A percentile compares a stretch with the other conserved stretches of the same genome.
phyloP scores from a whole-genome alignment of 2,329 filamentous ascomycete genomes.

The Aspergillus melleus region DNA sequence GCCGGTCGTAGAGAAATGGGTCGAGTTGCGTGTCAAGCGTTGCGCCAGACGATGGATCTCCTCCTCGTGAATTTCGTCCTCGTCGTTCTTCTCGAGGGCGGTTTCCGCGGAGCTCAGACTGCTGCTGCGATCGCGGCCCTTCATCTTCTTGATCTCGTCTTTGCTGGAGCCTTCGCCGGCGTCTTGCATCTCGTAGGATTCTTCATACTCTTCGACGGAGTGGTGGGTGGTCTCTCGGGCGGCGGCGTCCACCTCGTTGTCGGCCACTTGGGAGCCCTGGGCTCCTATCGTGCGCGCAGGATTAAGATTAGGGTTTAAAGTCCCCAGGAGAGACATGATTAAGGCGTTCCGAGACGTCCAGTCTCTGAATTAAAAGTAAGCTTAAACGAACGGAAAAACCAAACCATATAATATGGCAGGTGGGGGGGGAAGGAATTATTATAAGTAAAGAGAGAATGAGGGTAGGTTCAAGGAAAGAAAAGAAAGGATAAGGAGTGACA shows the following conservation, averaged over 20 bases:
- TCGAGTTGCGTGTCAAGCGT: constrained; percentile 38
- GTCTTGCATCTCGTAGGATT: background rate
- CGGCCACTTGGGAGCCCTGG: constrained; percentile 4
- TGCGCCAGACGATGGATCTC: constrained; percentile 36
- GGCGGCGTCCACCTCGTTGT: constrained; percentile 8
- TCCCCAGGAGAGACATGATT: constrained; percentile 38
- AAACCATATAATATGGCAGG: constrained; percentile 5
- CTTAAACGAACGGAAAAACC: constrained; percentile 5
- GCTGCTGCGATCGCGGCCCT: constrained; percentile 4
- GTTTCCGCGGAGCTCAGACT: constrained; percentile 33
- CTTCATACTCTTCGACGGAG: background rate
- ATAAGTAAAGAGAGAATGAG: constrained; percentile 6
- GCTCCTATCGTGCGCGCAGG: constrained; percentile 17
- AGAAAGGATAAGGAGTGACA: constrained; percentile 6
- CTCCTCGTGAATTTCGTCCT: constrained; percentile 28
- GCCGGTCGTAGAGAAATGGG: constrained; percentile 24
- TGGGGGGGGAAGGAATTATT: constrained; percentile 4
- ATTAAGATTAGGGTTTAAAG: constrained; percentile 31
- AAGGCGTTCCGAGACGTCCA: constrained; percentile 12
- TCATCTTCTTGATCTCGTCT: constrained; percentile 12
- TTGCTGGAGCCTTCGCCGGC: background rate
- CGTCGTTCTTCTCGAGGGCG: constrained; percentile 22
- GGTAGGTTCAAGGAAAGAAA: constrained; percentile 4
- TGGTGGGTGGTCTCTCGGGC: background rate
- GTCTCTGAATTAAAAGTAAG: constrained; percentile 12